These are phyloP conservation scores for Arabidopsis suecica DNA, from an alignment of 345 rosid species.

Conservation along the genomic window DNA sequence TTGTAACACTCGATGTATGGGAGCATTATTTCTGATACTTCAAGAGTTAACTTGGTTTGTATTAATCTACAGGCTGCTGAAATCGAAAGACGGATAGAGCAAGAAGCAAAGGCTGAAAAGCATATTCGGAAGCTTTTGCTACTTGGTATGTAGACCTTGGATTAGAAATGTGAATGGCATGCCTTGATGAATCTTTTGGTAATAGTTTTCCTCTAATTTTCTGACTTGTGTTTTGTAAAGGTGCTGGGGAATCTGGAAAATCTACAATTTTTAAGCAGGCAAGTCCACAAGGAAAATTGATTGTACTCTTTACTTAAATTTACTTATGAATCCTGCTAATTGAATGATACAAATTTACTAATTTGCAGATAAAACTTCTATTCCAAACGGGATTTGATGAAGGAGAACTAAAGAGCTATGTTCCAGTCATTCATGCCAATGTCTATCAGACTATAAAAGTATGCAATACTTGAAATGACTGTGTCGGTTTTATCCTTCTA, in stretches of 20 bases:
- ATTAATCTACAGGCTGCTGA: slow-evolving; percentile 71
- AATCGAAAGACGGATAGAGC: slow-evolving; percentile 95
- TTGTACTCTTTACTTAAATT: slow-evolving; percentile 5
- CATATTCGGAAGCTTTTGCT: slow-evolving; percentile 92
- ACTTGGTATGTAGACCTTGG: slow-evolving; percentile 62
- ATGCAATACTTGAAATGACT: slow-evolving; percentile 74
- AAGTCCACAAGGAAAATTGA: slow-evolving; percentile 29
- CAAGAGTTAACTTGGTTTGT: slow-evolving; percentile 18
- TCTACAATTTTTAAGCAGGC: slow-evolving; percentile 99
- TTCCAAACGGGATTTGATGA: slow-evolving; percentile 99
- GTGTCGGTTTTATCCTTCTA: slow-evolving; percentile 67
- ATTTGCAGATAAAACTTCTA: slow-evolving; percentile 83
- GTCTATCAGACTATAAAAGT: slow-evolving; percentile 99
- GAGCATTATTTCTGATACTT: not conserved
- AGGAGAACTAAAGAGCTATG: slow-evolving; percentile 82
- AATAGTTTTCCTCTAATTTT: not conserved
- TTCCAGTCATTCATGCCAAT: slow-evolving; percentile 95
- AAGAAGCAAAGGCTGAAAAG: slow-evolving; percentile 92
- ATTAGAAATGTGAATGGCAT: slow-evolving; percentile 1
- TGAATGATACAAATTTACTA: slow-evolving; percentile 4
- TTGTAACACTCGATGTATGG: slow-evolving; percentile 2
- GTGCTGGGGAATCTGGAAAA: slow-evolving; percentile 99
- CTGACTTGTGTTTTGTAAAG: slow-evolving; percentile 46
- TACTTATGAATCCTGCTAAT: not conserved
- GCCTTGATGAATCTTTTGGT: not conserved